Evolutionary conservation across 78 protist genomes (phyloP).

Genomic region (Dictyostelium brefeldianum): DNA sequence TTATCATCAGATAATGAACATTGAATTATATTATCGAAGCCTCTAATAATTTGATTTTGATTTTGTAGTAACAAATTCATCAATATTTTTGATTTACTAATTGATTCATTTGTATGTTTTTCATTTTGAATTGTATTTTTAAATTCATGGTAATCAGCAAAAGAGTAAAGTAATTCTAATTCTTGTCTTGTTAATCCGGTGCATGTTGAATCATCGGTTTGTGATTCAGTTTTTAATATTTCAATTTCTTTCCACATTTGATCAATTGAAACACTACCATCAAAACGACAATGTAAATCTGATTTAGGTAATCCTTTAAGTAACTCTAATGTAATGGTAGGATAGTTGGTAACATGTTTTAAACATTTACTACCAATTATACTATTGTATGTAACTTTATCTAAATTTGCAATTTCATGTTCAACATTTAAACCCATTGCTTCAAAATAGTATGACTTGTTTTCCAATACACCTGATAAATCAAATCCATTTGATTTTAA

Average conservation of each 20-base stretch:
- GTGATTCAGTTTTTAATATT: background rate
- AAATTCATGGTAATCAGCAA: background rate
- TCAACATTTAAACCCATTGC: conserved; percentile 50
- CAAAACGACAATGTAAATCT: conserved; percentile 86
- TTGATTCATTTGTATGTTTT: background rate
- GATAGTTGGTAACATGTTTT: background rate
- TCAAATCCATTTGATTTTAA: conserved; percentile 64
- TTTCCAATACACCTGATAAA: conserved; percentile 18
- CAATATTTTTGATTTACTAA: conserved; percentile 9
- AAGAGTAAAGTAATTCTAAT: background rate
- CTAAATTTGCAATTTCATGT: background rate
- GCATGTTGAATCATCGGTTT: background rate
- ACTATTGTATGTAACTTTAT: too few species aligned
- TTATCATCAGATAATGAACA: conserved; percentile 68
- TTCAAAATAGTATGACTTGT: conserved; percentile 44
- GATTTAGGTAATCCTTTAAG: conserved; percentile 76
- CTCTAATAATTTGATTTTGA: conserved; percentile 70
- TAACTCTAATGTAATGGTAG: conserved; percentile 75
- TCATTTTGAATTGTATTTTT: background rate
- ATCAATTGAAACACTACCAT: conserved; percentile 82
- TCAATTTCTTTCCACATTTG: conserved; percentile 83
- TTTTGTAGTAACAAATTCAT: conserved; percentile 77
- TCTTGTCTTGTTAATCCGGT: background rate
- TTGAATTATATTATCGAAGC: conserved; percentile 80
- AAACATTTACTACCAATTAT: too few species aligned